Percentiles rank a stretch among this genome's conserved stretches.
Evolutionary conservation across 176 grass and related monocot genomes (phyloP).

Genomic region (Saccharum spontaneum): DNA sequence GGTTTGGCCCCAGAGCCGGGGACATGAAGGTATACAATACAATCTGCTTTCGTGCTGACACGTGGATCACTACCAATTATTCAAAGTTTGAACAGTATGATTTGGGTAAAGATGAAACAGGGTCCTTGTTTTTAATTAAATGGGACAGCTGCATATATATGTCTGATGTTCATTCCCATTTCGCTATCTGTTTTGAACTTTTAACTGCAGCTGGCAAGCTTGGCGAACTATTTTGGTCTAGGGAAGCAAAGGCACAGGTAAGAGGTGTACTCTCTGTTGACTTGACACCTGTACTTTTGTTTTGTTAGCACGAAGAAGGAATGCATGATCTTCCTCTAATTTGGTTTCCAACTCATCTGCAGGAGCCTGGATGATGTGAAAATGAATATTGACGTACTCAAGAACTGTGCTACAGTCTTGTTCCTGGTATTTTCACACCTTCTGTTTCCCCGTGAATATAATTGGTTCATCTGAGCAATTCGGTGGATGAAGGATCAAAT

Average conservation of each 20-base stretch:
- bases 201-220: conserved; percentile 80
- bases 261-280: not conserved
- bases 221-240: conserved; percentile 81
- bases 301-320: not conserved
- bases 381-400: conserved; percentile 94
- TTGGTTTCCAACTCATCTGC: conserved; percentile 9
- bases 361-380: conserved; percentile 98
- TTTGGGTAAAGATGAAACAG: not conserved
- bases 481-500: not conserved
- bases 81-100: not conserved
- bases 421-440: conserved; percentile 69
- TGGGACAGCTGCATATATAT: not conserved
- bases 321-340: not conserved
- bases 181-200: conserved; percentile 2
- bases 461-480: not conserved
- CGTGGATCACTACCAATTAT: not conserved
- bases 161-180: not conserved
- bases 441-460: not conserved
- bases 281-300: not conserved
- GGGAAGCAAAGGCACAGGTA: conserved; percentile 84
- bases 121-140: not conserved
- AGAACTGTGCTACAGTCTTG: conserved; percentile 79
- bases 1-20: conserved; percentile 74
- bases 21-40: conserved; percentile 75
- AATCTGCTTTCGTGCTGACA: not conserved